Percentiles rank a stretch among this genome's conserved stretches.
These are phyloP conservation scores for Kuraishia hungarica DNA, from an alignment of 805 yeast species.

Conservation along the genomic window DNA sequence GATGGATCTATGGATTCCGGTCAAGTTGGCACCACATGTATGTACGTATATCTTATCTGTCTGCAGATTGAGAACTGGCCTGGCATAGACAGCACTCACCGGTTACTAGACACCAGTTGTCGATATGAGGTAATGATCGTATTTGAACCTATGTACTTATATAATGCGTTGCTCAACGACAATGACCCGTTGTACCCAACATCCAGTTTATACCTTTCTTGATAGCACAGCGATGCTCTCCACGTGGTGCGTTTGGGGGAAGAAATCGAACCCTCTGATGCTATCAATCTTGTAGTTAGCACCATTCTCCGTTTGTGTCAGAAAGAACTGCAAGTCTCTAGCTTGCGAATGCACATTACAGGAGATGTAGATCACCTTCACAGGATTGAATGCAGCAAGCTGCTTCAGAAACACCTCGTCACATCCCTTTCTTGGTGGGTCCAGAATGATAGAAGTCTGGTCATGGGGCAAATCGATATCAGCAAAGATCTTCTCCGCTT, in stretches of 20 bases:
- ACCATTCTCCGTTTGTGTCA: conserved; percentile 59
- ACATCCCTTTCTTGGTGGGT: conserved; percentile 97
- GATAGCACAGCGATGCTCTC: conserved; percentile 34
- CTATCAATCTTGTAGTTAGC: conserved; percentile 63
- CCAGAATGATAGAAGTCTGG: conserved; percentile 83
- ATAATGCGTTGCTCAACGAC: not conserved
- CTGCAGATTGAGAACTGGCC: too few relatives aligned
- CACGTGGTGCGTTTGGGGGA: conserved; percentile 20
- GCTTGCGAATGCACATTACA: conserved; percentile 99
- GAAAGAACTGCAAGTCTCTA: conserved; percentile 79
- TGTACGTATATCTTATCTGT: too few relatives aligned
- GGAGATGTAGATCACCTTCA: conserved; percentile 85
- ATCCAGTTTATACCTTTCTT: not conserved
- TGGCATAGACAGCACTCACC: too few relatives aligned
- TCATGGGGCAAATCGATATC: conserved; percentile 67
- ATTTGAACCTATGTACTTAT: not conserved
- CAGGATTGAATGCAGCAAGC: conserved; percentile 74
- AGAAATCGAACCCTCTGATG: conserved; percentile 91
- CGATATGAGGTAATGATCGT: not conserved
- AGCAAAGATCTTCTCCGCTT: conserved; percentile 84
- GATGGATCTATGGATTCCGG: too few relatives aligned
- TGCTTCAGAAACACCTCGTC: conserved; percentile 83
- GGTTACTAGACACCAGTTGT: too few relatives aligned
- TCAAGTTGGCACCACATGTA: too few relatives aligned
- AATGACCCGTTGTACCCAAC: too few relatives aligned